Percentiles rank a stretch among this genome's conserved stretches.
Conservation (phyloP, 441 rosid genomes). For the Iberis amara region DNA sequence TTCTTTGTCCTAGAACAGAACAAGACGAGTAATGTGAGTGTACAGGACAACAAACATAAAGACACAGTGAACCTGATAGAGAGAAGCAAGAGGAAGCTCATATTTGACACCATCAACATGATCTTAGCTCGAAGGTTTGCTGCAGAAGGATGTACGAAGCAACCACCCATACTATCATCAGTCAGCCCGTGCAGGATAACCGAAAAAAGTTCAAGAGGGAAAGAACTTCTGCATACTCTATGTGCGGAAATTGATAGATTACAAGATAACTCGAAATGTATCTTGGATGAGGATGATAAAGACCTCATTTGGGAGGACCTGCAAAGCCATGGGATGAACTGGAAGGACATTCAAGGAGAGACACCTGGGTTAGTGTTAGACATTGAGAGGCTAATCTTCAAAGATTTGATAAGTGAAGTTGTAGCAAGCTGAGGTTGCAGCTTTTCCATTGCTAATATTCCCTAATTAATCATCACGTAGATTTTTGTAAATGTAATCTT, state of each 20-base stretch:
- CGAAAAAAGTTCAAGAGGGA: slow-evolving; percentile 34
- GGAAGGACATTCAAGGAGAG: slow-evolving; percentile 50
- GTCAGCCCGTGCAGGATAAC: slow-evolving; percentile 24
- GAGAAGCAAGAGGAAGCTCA: slow-evolving; percentile 55
- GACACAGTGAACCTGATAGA: slow-evolving; percentile 30
- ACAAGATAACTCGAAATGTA: slow-evolving; percentile 44
- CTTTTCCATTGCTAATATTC: slow-evolving; percentile 34
- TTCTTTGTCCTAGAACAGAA: slow-evolving; percentile 60
- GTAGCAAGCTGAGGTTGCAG: slow-evolving; percentile 37
- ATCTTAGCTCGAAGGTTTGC: slow-evolving; percentile 46
- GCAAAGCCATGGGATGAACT: slow-evolving; percentile 41
- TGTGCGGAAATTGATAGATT: slow-evolving; percentile 63
- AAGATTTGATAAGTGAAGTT: slow-evolving; percentile 72
- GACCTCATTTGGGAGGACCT: slow-evolving; percentile 51
- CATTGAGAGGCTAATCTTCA: slow-evolving; percentile 76
- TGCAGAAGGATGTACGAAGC: slow-evolving; percentile 36
- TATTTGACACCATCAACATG: slow-evolving; percentile 74
- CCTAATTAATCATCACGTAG: slow-evolving; percentile 20
- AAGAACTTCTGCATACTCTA: slow-evolving; percentile 50
- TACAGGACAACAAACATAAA: slow-evolving; percentile 31
- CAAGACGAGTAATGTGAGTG: slow-evolving; percentile 33
- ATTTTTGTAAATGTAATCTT: slow-evolving; percentile 26
- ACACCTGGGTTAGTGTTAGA: slow-evolving; percentile 59
- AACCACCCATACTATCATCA: slow-evolving; percentile 31
- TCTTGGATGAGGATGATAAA: slow-evolving; percentile 48